Evolutionary conservation across 192 early-diverging fungal species (phyloP).

Genomic region (Ambispora gerdemannii): DNA sequence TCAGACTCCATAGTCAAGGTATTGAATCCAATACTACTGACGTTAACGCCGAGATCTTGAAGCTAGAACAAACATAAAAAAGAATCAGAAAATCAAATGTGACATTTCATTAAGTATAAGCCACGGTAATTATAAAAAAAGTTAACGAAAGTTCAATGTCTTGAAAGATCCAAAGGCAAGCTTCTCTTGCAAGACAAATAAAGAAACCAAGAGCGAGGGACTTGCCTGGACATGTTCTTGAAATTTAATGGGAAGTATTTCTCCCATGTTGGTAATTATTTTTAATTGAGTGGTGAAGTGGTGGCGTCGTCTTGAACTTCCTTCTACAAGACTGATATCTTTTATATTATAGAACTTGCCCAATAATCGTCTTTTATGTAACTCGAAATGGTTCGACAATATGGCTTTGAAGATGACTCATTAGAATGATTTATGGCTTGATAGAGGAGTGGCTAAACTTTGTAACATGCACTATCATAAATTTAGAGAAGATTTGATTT

Average conservation of each 20-base stretch:
- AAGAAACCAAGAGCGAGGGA: background rate
- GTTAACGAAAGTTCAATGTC: background rate
- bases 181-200: background rate
- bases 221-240: conserved; percentile 10
- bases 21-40: conserved; percentile 93
- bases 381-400: no score
- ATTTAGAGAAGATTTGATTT: no score
- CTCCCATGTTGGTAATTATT: no score
- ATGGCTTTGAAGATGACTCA: no score
- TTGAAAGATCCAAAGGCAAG: background rate
- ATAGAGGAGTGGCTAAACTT: no score
- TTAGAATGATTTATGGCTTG: no score
- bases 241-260: conserved; percentile 9
- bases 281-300: no score
- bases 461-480: no score
- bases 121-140: background rate
- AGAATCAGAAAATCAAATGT: background rate
- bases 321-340: no score
- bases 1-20: conserved; percentile 97
- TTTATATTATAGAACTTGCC: no score
- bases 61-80: conserved; percentile 57
- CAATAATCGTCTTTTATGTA: no score
- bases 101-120: background rate
- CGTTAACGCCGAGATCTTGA: conserved; percentile 83
- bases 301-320: no score